phyloP scores from a whole-genome alignment of 805 yeast genomes.

The Torulaspora quercuum region DNA sequence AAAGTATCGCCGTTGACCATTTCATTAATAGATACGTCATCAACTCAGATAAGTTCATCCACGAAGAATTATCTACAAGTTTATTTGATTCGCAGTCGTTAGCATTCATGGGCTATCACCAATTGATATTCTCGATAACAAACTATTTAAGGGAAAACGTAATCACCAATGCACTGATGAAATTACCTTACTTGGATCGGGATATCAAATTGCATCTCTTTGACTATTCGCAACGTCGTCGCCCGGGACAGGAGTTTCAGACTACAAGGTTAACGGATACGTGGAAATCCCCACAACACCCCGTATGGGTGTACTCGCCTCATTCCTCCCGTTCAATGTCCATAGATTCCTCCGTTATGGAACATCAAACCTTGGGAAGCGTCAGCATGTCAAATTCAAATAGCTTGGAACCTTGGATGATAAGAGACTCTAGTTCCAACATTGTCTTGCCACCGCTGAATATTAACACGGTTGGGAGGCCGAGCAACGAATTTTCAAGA shows the following conservation, averaged over 20 bases:
- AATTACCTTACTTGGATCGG: conserved; percentile 12
- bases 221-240: conserved; percentile 10
- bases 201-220: conserved; percentile 14
- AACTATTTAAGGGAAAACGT: conserved; percentile 17
- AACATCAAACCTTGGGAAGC: conserved; percentile 1
- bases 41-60: conserved; percentile 19
- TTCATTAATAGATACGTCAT: conserved; percentile 21
- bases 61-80: conserved; percentile 17
- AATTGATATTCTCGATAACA: conserved; percentile 12
- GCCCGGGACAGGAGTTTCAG: conserved; percentile 1
- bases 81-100: conserved; percentile 17
- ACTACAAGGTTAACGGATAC: conserved; percentile 7
- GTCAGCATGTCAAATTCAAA: conserved; percentile 7
- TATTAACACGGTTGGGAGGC: conserved; percentile 6
- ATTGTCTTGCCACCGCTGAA: conserved; percentile 12
- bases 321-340: conserved; percentile 9
- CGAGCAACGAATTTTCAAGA: conserved; percentile 1
- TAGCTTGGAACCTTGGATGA: conserved; percentile 5
- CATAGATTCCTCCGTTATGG: conserved; percentile 6
- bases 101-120: conserved; percentile 18
- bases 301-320: background rate
- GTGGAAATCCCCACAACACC: conserved; percentile 1
- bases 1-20: conserved; percentile 13
- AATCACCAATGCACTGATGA: conserved; percentile 16
- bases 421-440: conserved; percentile 6